Conservation (phyloP, 164 flowering plant species). For the Nymphaea thermarum region DNA sequence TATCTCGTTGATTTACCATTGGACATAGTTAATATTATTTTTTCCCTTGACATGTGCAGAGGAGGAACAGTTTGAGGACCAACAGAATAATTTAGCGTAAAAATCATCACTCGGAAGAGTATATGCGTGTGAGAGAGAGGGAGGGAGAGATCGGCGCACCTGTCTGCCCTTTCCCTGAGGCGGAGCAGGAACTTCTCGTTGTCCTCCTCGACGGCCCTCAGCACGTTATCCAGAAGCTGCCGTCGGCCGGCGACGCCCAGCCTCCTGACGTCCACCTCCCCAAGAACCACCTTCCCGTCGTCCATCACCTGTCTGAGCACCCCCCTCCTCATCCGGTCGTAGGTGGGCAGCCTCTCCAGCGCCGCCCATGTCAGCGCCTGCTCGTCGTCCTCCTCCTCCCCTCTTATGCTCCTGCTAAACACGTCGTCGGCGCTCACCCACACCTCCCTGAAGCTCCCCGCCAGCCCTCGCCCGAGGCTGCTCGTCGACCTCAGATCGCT, state of each 20-base stretch:
- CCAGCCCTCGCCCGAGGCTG: constrained; percentile 18
- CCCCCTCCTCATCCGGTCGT: constrained; percentile 24
- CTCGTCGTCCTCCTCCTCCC: constrained; percentile 28
- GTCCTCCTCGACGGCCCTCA: constrained; percentile 33
- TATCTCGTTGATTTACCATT: too few relatives aligned
- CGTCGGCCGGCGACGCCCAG: constrained; percentile 27
- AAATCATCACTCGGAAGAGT: too few relatives aligned
- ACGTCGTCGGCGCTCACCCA: constrained; percentile 17
- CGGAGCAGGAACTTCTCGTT: constrained; percentile 29
- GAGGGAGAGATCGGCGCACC: constrained; percentile 17
- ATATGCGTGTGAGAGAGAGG: background rate
- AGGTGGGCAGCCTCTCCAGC: constrained; percentile 49
- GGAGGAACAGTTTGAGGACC: too few relatives aligned
- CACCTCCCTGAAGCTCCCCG: constrained; percentile 24
- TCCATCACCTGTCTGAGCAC: constrained; percentile 26
- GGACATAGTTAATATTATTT: too few relatives aligned
- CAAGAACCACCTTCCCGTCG: constrained; percentile 27
- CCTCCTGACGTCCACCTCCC: constrained; percentile 27
- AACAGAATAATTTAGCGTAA: too few relatives aligned
- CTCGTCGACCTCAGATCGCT: constrained; percentile 15
- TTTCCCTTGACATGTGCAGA: too few relatives aligned
- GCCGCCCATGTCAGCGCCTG: constrained; percentile 62
- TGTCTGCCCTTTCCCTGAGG: constrained; percentile 34
- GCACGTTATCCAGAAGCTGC: constrained; percentile 29
- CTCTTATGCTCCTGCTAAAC: constrained; percentile 16